phyloP scores from a whole-genome alignment of 179 eudicot genomes.

The Nepenthes alata region DNA sequence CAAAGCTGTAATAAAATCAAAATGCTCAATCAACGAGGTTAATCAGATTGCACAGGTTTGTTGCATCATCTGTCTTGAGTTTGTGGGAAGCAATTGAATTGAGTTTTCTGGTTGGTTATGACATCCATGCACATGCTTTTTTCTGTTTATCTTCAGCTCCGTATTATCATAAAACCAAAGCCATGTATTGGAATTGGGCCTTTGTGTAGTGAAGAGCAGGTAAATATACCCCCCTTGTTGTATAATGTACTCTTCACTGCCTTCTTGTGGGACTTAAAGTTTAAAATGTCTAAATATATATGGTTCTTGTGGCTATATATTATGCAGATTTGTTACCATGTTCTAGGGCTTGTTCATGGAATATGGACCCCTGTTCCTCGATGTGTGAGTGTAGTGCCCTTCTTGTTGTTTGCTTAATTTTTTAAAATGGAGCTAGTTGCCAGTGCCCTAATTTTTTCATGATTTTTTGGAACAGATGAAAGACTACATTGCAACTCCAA shows the following conservation, averaged over 20 bases:
- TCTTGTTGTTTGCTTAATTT: background rate
- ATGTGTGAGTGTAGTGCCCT: conserved; percentile 45
- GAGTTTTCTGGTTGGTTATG: background rate
- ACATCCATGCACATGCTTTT: background rate
- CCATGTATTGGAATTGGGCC: conserved; percentile 76
- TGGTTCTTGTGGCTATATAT: conserved; percentile 7
- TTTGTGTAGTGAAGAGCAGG: conserved; percentile 88
- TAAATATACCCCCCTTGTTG: conserved; percentile 10
- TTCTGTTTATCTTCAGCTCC: conserved; percentile 44
- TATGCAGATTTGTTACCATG: conserved; percentile 86
- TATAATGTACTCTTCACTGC: background rate
- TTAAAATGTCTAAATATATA: conserved; percentile 1
- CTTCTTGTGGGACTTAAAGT: background rate
- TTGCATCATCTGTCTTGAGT: conserved; percentile 7
- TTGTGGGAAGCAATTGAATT: background rate
- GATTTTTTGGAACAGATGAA: conserved; percentile 55
- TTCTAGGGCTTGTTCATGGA: conserved; percentile 91
- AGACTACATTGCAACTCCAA: conserved; percentile 93
- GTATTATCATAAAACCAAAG: conserved; percentile 73
- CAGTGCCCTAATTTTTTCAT: too few relatives aligned
- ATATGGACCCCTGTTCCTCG: conserved; percentile 95
- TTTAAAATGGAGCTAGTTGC: too few relatives aligned
- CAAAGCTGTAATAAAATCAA: conserved; percentile 67
- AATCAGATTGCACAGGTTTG: conserved; percentile 97
- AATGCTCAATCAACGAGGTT: conserved; percentile 68